phyloP scores from a whole-genome alignment of 2,329 filamentous ascomycete genomes.

The Aspergillus vadensis region DNA sequence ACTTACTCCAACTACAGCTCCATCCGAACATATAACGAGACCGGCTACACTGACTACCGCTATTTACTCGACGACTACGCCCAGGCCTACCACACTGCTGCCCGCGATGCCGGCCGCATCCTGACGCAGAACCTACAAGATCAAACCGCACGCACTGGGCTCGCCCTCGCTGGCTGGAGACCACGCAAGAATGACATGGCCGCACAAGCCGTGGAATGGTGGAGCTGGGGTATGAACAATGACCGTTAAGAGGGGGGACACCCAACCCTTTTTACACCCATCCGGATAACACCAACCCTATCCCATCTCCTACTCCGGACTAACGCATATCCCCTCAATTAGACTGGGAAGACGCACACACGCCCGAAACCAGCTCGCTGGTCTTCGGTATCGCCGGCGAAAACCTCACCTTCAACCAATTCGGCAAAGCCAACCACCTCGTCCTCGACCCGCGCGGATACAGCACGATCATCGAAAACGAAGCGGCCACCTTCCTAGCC shows the following conservation, averaged over 20 bases:
- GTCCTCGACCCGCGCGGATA: slow-evolving; percentile 65
- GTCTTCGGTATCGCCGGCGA: slow-evolving; percentile 58
- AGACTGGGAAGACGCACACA: slow-evolving; percentile 62
- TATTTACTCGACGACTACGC: slow-evolving; percentile 55
- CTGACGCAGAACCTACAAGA: slow-evolving; percentile 64
- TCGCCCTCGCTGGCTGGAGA: slow-evolving; percentile 64
- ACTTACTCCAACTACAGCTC: slow-evolving; percentile 61
- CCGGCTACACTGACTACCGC: slow-evolving; percentile 55
- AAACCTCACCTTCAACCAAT: slow-evolving; percentile 66
- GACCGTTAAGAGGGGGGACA: background rate
- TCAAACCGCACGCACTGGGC: slow-evolving; percentile 59
- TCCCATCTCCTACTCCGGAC: background rate
- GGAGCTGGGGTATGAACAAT: slow-evolving; percentile 43
- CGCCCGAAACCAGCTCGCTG: slow-evolving; percentile 59
- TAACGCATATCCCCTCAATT: background rate
- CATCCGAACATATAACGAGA: slow-evolving; percentile 63
- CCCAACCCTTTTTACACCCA: background rate
- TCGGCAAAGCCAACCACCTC: slow-evolving; percentile 62
- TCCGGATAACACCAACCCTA: background rate
- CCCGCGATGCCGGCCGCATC: slow-evolving; percentile 59
- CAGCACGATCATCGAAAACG: slow-evolving; percentile 58
- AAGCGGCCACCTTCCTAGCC: slow-evolving; percentile 60
- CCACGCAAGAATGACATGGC: slow-evolving; percentile 56
- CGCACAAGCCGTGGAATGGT: slow-evolving; percentile 65
- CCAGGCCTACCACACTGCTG: slow-evolving; percentile 48